A percentile compares a stretch with the other conserved stretches of the same genome.
These are phyloP conservation scores for Paracoccidioides lutzii DNA, from an alignment of 2,329 filamentous ascomycete genomes.

Conservation along the genomic window DNA sequence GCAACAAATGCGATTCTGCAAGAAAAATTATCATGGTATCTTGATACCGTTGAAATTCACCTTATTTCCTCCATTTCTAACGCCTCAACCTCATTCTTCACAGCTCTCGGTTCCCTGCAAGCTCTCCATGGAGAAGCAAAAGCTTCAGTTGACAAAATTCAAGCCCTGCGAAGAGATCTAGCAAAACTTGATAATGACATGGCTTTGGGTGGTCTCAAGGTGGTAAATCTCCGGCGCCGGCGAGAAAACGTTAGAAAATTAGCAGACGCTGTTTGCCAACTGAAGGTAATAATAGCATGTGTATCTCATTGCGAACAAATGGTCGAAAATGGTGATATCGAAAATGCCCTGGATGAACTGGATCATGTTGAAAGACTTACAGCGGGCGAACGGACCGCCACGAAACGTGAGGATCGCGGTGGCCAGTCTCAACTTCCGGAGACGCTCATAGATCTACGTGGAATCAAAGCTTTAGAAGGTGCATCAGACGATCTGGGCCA, in stretches of 20 bases:
- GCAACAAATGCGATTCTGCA: slow-evolving; percentile 95
- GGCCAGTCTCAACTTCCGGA: slow-evolving; percentile 19
- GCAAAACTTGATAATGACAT: slow-evolving; percentile 74
- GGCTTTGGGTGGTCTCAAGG: slow-evolving; percentile 68
- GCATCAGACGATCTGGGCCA: slow-evolving; percentile 64
- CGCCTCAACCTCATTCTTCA: slow-evolving; percentile 92
- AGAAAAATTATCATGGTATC: slow-evolving; percentile 98
- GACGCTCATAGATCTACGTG: slow-evolving; percentile 55
- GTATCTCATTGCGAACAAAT: slow-evolving; percentile 65
- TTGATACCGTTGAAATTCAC: slow-evolving; percentile 98
- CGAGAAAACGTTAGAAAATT: slow-evolving; percentile 76
- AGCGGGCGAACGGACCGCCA: slow-evolving; percentile 49
- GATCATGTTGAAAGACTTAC: slow-evolving; percentile 69
- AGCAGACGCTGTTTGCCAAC: slow-evolving; percentile 68
- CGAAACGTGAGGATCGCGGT: slow-evolving; percentile 17
- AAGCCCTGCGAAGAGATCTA: slow-evolving; percentile 64
- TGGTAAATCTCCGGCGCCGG: slow-evolving; percentile 68
- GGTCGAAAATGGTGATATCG: slow-evolving; percentile 72
- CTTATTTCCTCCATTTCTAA: slow-evolving; percentile 92
- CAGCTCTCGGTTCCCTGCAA: slow-evolving; percentile 76
- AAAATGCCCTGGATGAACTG: slow-evolving; percentile 65
- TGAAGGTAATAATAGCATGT: slow-evolving; percentile 63
- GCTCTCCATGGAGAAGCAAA: slow-evolving; percentile 86
- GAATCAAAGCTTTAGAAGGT: slow-evolving; percentile 65
- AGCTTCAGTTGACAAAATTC: slow-evolving; percentile 79